Evolutionary conservation across 2,329 filamentous ascomycete genomes (phyloP).

Genomic region (Chaetomium strumarium): DNA sequence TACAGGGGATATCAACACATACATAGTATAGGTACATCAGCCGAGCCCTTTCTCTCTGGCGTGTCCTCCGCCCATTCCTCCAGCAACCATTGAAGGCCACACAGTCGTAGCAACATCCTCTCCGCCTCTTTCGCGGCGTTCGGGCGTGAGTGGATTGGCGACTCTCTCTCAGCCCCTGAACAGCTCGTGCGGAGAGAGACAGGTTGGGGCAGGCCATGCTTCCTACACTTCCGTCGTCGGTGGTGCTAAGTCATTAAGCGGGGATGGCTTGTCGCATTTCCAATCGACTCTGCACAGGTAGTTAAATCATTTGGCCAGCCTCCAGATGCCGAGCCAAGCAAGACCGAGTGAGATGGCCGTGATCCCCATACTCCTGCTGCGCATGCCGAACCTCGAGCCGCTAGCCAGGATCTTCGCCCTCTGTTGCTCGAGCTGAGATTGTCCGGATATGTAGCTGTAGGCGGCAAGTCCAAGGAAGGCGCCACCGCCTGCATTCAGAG

Average conservation of each 20-base stretch:
- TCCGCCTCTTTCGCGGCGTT: too few relatives aligned
- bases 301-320: slow-evolving; percentile 49
- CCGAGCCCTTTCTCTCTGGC: too few relatives aligned
- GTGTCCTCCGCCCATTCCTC: background rate
- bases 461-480: slow-evolving; percentile 70
- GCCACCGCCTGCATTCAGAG: slow-evolving; percentile 52
- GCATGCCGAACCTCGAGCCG: slow-evolving; percentile 66
- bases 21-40: background rate
- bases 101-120: background rate
- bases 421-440: slow-evolving; percentile 63
- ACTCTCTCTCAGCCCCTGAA: too few relatives aligned
- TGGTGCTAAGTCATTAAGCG: too few relatives aligned
- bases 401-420: slow-evolving; percentile 60
- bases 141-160: too few relatives aligned
- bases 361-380: slow-evolving; percentile 62
- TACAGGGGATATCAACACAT: background rate
- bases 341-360: slow-evolving; percentile 61
- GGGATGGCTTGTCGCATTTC: too few relatives aligned
- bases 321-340: slow-evolving; percentile 64
- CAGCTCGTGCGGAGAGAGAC: too few relatives aligned
- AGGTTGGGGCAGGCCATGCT: too few relatives aligned
- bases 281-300: too few relatives aligned
- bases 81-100: background rate
- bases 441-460: slow-evolving; percentile 73
- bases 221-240: too few relatives aligned